Percentiles rank a stretch among this genome's conserved stretches.
phyloP scores from a whole-genome alignment of 768 basidiomycete species.

The Naematelia encephala region DNA sequence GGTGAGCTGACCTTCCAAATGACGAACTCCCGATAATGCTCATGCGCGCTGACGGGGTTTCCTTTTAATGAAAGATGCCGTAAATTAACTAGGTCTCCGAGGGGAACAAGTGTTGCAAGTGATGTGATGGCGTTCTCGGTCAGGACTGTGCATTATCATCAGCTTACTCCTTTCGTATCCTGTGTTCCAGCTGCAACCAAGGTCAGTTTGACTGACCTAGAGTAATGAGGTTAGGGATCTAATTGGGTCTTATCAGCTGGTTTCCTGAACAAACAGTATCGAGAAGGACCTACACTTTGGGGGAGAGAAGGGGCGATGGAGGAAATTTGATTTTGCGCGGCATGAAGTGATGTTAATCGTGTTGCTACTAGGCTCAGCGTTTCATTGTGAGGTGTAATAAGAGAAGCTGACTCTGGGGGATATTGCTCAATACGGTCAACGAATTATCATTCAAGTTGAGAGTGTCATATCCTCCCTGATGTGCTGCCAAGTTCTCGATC shows the following conservation, averaged over 20 bases:
- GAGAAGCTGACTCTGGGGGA: conserved; percentile 41
- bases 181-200: neutral
- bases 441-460: conserved; percentile 51
- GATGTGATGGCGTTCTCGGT: conserved; percentile 48
- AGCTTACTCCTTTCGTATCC: neutral
- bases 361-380: conserved; percentile 30
- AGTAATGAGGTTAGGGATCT: conserved; percentile 51
- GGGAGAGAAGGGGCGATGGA: conserved; percentile 45
- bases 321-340: conserved; percentile 46
- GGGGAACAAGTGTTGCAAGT: conserved; percentile 46
- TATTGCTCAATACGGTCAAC: conserved; percentile 47
- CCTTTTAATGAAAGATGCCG: conserved; percentile 44
- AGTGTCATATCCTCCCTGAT: conserved; percentile 50
- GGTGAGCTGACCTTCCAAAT: conserved; percentile 49
- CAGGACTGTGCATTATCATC: conserved; percentile 35
- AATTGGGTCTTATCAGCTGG: conserved; percentile 10
- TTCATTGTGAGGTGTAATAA: conserved; percentile 3
- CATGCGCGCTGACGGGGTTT: conserved; percentile 48
- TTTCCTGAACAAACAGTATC: too few species aligned
- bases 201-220: conserved; percentile 35
- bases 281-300: conserved; percentile 30
- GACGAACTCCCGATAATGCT: conserved; percentile 48
- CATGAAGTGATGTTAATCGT: conserved; percentile 44
- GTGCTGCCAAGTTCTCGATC: conserved; percentile 50
- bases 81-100: conserved; percentile 44